These are phyloP conservation scores for Mortierella sp. DNA, from an alignment of 371 early-diverging fungal genomes.

Conservation along the genomic window DNA sequence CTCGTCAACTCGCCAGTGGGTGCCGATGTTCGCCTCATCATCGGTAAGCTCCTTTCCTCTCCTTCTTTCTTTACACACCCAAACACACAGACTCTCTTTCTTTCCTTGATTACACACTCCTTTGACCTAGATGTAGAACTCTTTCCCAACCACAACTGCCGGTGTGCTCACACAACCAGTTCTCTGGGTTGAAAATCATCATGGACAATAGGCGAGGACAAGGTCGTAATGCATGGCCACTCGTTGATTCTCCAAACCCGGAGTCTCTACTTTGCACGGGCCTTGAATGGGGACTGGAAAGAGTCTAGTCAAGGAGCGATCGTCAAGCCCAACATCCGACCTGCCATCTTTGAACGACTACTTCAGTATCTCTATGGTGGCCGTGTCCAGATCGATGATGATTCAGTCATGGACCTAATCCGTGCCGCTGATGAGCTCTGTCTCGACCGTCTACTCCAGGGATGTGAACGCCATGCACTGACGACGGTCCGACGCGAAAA, in stretches of 20 bases:
- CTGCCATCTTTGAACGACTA: constrained; percentile 34
- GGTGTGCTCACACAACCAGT: no score
- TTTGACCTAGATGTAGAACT: background rate
- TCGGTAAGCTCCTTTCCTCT: constrained; percentile 23
- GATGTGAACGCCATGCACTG: constrained; percentile 40
- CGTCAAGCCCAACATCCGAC: constrained; percentile 44
- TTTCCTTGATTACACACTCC: background rate
- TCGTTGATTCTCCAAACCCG: constrained; percentile 40
- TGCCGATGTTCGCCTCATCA: constrained; percentile 40
- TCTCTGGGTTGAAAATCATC: background rate
- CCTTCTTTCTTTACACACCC: background rate
- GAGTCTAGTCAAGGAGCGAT: constrained; percentile 38
- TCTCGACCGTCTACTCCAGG: constrained; percentile 37
- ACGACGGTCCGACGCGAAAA: constrained; percentile 26
- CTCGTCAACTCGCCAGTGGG: constrained; percentile 42
- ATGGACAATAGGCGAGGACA: constrained; percentile 32
- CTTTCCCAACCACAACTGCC: background rate
- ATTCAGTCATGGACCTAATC: constrained; percentile 35
- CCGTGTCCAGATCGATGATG: constrained; percentile 22
- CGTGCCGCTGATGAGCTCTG: constrained; percentile 46
- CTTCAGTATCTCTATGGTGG: constrained; percentile 44
- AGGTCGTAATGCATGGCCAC: constrained; percentile 44
- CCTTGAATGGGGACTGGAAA: constrained; percentile 38
- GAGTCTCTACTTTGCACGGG: constrained; percentile 45
- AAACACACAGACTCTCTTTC: background rate